A percentile compares a stretch with the other conserved stretches of the same genome.
These are phyloP conservation scores for Kitagawia praeruptora DNA, from an alignment of 129 eudicot species.

Conservation along the genomic window DNA sequence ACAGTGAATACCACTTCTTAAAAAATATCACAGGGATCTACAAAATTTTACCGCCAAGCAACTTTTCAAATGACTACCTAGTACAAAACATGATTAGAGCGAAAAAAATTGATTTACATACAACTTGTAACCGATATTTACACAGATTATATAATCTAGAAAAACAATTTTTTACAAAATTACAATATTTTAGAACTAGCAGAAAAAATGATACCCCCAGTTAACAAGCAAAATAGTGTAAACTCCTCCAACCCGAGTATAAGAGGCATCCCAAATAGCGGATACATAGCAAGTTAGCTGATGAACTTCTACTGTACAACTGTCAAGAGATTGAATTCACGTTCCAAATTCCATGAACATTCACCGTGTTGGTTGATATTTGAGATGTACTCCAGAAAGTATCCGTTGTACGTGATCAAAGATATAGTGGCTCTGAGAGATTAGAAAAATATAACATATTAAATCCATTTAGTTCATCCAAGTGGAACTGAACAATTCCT, in stretches of 20 bases:
- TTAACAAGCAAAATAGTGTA: not conserved
- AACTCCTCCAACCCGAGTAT: not conserved
- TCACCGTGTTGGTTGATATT: constrained; percentile 57
- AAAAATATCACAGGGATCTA: too few relatives aligned
- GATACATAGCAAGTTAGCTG: not conserved
- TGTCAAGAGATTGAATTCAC: constrained; percentile 70
- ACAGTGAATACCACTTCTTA: too few relatives aligned
- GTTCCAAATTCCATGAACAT: constrained; percentile 70
- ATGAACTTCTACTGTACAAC: constrained; percentile 22
- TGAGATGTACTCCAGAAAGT: constrained; percentile 60
- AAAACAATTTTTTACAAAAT: not conserved
- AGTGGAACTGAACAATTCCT: too few relatives aligned
- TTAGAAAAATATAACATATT: not conserved
- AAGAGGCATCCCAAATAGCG: not conserved
- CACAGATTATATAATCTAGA: not conserved
- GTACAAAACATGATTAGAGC: not conserved
- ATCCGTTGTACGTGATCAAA: constrained; percentile 58
- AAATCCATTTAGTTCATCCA: not conserved
- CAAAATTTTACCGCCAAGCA: not conserved
- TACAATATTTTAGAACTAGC: not conserved
- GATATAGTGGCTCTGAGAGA: constrained; percentile 60
- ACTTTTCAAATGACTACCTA: not conserved
- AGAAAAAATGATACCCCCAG: not conserved
- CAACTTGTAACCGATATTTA: not conserved
- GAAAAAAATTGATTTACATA: not conserved